A percentile compares a stretch with the other conserved stretches of the same genome.
These are phyloP conservation scores for Euphorbia pulcherrima DNA, from an alignment of 345 rosid genomes.

Conservation along the genomic window DNA sequence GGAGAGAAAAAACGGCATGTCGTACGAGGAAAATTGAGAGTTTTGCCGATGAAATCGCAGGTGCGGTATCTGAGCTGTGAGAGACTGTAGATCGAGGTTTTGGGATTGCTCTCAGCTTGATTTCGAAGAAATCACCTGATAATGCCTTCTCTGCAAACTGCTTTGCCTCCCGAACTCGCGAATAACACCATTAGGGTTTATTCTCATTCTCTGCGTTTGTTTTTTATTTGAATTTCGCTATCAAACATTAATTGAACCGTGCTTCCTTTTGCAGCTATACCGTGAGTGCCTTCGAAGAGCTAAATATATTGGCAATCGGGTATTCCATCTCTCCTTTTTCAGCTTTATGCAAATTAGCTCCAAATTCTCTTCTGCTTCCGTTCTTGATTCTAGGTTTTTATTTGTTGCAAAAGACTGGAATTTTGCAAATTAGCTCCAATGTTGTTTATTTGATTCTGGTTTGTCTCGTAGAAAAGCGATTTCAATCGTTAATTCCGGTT, in stretches of 20 bases:
- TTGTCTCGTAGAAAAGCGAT: no score
- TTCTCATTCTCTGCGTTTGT: conserved; percentile 20
- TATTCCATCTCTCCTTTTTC: conserved; percentile 12
- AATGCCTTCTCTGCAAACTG: conserved; percentile 84
- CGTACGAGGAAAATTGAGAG: no score
- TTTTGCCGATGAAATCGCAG: no score
- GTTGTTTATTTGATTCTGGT: no score
- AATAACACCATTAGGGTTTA: conserved; percentile 74
- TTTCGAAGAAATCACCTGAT: neutral
- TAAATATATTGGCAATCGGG: conserved; percentile 74
- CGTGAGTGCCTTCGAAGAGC: conserved; percentile 97
- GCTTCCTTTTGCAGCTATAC: conserved; percentile 54
- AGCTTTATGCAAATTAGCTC: neutral
- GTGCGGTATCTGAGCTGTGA: neutral
- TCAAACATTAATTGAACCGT: neutral
- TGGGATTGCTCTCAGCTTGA: neutral
- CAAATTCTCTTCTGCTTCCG: neutral
- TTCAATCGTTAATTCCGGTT: no score
- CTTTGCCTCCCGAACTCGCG: conserved; percentile 93
- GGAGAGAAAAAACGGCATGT: no score
- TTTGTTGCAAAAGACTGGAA: neutral
- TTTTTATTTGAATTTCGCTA: conserved; percentile 2
- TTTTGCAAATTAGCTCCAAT: neutral
- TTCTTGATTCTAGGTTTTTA: neutral
- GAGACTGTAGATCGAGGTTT: neutral